A percentile compares a stretch with the other conserved stretches of the same genome.
phyloP scores from a whole-genome alignment of 2,329 filamentous ascomycete genomes.

The Epichloe hybrida region DNA sequence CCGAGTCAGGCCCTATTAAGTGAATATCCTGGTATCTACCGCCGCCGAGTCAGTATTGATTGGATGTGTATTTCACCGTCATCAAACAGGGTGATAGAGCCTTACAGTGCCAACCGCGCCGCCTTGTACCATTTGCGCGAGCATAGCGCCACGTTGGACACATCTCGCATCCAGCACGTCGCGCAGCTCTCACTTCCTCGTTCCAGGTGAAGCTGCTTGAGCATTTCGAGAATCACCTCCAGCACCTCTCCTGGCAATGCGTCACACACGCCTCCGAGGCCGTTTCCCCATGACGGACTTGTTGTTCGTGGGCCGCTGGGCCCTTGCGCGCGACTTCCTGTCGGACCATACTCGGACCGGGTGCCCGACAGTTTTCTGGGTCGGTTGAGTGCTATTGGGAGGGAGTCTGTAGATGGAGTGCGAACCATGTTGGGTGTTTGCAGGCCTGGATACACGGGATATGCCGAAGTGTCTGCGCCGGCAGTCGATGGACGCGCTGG shows the following conservation, averaged over 20 bases:
- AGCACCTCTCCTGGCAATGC: slow-evolving; percentile 45
- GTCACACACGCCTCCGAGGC: slow-evolving; percentile 31
- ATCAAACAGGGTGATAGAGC: slow-evolving; percentile 2
- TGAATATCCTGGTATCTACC: slow-evolving; percentile 43
- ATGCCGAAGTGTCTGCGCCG: slow-evolving; percentile 11
- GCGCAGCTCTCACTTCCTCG: slow-evolving; percentile 39
- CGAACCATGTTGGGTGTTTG: slow-evolving; percentile 14
- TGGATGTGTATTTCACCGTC: too few relatives aligned
- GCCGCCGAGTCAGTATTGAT: neutral
- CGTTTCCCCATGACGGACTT: slow-evolving; percentile 21
- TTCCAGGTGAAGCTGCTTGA: slow-evolving; percentile 38
- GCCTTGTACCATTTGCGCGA: slow-evolving; percentile 39
- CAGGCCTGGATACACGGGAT: slow-evolving; percentile 19
- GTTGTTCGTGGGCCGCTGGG: slow-evolving; percentile 14
- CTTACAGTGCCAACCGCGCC: slow-evolving; percentile 38
- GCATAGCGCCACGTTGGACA: slow-evolving; percentile 35
- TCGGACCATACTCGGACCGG: neutral
- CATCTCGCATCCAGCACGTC: slow-evolving; percentile 52
- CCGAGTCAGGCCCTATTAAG: slow-evolving; percentile 43
- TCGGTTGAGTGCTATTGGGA: slow-evolving; percentile 18
- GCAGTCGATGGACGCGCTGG: slow-evolving; percentile 6
- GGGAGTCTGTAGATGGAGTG: slow-evolving; percentile 10
- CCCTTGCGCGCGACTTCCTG: slow-evolving; percentile 8
- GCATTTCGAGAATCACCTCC: slow-evolving; percentile 38
- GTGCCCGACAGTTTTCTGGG: slow-evolving; percentile 22